These are phyloP conservation scores for Pelargonium citronellum DNA, from an alignment of 441 rosid species.

Conservation along the genomic window DNA sequence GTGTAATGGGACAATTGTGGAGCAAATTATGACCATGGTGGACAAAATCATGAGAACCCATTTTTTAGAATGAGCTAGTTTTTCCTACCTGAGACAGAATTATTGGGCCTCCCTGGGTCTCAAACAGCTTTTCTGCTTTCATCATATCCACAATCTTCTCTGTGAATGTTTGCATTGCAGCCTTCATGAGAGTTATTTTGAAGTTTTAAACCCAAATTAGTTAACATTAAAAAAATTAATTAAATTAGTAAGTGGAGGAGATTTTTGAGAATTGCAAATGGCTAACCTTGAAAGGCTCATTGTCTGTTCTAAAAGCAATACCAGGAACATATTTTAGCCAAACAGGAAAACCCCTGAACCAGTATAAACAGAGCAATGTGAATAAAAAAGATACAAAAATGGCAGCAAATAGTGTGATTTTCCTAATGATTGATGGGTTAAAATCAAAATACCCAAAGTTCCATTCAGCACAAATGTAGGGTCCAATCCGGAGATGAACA, in stretches of 20 bases:
- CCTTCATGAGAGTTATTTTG: conserved; percentile 46
- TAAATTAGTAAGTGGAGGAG: background rate
- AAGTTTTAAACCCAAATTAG: background rate
- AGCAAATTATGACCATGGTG: too few relatives aligned
- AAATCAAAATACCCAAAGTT: conserved; percentile 24
- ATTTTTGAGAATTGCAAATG: conserved; percentile 4
- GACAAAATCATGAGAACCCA: too few relatives aligned
- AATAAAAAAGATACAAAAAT: background rate
- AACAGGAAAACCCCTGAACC: conserved; percentile 30
- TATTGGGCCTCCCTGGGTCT: conserved; percentile 89
- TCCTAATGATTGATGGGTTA: background rate
- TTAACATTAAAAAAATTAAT: too few relatives aligned
- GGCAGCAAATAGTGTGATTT: background rate
- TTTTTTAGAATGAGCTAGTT: background rate
- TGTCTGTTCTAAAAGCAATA: conserved; percentile 57
- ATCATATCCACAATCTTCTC: conserved; percentile 78
- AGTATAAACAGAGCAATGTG: background rate
- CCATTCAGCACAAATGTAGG: conserved; percentile 31
- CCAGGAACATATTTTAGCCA: conserved; percentile 37
- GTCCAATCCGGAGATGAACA: conserved; percentile 30
- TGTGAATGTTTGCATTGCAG: conserved; percentile 78
- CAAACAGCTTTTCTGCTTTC: conserved; percentile 75
- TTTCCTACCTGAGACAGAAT: conserved; percentile 71
- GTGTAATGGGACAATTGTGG: too few relatives aligned
- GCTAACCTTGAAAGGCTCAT: conserved; percentile 58